Conservation (phyloP, 768 basidiomycete genomes). For the Lactarius akahatsu region DNA sequence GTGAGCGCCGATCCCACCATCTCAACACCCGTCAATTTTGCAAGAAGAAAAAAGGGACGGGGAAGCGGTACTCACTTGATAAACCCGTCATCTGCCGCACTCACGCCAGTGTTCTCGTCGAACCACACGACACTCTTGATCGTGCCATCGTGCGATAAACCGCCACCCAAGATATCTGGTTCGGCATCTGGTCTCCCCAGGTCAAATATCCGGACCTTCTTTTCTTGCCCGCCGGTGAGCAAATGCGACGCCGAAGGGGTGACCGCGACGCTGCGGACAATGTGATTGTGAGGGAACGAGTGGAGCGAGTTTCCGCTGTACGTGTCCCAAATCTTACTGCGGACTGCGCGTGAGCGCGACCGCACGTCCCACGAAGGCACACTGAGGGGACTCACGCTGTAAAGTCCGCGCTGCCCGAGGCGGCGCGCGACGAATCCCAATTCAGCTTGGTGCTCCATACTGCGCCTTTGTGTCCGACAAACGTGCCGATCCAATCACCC, state of each 20-base stretch:
- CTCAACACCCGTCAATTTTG: constrained; percentile 41
- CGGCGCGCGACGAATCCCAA: constrained; percentile 80
- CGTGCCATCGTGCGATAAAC: constrained; percentile 78
- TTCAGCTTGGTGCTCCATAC: constrained; percentile 97
- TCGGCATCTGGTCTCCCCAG: constrained; percentile 83
- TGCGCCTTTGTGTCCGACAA: constrained; percentile 88
- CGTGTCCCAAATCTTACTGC: constrained; percentile 95
- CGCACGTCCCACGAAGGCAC: constrained; percentile 24
- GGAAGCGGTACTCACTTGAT: constrained; percentile 62
- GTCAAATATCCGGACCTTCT: constrained; percentile 95
- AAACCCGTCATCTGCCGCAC: constrained; percentile 87
- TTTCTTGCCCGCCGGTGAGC: constrained; percentile 93
- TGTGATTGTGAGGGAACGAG: constrained; percentile 98
- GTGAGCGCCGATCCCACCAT: constrained; percentile 95
- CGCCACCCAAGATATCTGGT: constrained; percentile 67
- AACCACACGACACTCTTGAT: constrained; percentile 95
- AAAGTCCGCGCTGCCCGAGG: constrained; percentile 94
- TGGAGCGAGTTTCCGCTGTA: constrained; percentile 84
- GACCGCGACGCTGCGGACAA: constrained; percentile 92
- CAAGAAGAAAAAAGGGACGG: background rate
- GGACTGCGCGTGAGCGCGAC: constrained; percentile 17
- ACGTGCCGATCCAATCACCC: constrained; percentile 98
- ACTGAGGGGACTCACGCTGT: constrained; percentile 73
- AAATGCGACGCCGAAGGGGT: constrained; percentile 68
- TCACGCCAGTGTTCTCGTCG: constrained; percentile 81